Percentiles rank a stretch among this genome's conserved stretches.
Evolutionary conservation across 345 rosid species (phyloP).

Genomic region (Eucalyptus polyanthemos): DNA sequence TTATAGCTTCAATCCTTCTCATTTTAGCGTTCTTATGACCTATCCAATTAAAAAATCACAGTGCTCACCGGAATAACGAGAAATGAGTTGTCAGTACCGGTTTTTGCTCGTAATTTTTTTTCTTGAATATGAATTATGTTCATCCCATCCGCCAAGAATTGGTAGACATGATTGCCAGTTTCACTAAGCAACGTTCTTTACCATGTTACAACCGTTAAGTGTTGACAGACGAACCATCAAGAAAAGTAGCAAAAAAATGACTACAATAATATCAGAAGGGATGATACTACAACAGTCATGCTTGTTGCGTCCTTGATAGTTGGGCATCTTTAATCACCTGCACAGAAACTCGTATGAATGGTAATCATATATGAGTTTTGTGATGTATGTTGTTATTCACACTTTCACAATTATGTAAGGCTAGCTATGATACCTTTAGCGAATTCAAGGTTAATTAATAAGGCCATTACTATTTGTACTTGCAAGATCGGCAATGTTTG

Average conservation of each 20-base stretch:
- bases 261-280: neutral
- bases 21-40: neutral
- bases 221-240: neutral
- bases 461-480: neutral
- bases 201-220: neutral
- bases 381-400: neutral
- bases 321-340: neutral
- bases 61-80: neutral
- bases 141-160: neutral
- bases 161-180: neutral
- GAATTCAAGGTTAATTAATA: neutral
- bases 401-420: neutral
- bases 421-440: neutral
- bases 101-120: neutral
- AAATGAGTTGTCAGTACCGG: neutral
- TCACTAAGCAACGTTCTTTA: neutral
- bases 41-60: neutral
- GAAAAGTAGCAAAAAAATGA: neutral
- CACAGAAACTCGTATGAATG: neutral
- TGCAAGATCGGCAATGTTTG: neutral
- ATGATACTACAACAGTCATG: neutral
- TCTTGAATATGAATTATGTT: neutral
- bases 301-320: neutral
- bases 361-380: neutral
- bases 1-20: neutral